phyloP scores from a whole-genome alignment of 2,329 filamentous ascomycete genomes.

The Colletotrichum aenigma region DNA sequence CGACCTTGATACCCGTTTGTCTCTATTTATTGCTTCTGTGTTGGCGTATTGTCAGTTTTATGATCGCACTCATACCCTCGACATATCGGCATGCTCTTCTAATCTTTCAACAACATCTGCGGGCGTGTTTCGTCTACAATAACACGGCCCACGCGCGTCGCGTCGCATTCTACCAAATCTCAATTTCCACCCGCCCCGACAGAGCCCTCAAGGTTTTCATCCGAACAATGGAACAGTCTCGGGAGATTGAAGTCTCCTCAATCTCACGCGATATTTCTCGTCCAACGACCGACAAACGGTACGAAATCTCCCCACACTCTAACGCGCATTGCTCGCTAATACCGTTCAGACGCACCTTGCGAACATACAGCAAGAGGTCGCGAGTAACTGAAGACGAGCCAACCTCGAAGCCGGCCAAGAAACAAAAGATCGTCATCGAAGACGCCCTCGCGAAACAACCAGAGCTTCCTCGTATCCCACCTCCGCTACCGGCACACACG shows the following conservation, averaged over 20 bases:
- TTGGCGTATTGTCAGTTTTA: not conserved
- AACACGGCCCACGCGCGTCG: not conserved
- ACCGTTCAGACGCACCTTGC: constrained; percentile 23
- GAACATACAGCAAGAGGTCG: constrained; percentile 44
- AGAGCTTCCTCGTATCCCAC: not conserved
- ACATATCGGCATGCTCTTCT: not conserved
- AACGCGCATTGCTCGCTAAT: not conserved
- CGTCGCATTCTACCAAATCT: not conserved
- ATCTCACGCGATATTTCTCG: not conserved
- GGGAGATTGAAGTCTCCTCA: not conserved
- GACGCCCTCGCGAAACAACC: not conserved
- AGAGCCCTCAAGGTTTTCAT: not conserved
- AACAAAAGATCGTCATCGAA: constrained; percentile 26
- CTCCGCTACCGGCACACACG: not conserved
- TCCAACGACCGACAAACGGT: constrained; percentile 8
- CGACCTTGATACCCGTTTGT: not conserved
- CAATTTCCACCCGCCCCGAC: not conserved
- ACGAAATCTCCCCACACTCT: not conserved
- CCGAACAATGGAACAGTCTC: not conserved
- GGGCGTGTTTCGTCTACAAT: not conserved
- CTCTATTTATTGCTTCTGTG: not conserved
- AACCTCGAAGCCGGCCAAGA: not conserved
- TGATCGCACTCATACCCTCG: not conserved
- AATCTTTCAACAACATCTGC: not conserved
- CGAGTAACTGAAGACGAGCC: not conserved